Evolutionary conservation across 2,329 filamentous ascomycete genomes (phyloP).

Genomic region (Hymenoscyphus repandus): DNA sequence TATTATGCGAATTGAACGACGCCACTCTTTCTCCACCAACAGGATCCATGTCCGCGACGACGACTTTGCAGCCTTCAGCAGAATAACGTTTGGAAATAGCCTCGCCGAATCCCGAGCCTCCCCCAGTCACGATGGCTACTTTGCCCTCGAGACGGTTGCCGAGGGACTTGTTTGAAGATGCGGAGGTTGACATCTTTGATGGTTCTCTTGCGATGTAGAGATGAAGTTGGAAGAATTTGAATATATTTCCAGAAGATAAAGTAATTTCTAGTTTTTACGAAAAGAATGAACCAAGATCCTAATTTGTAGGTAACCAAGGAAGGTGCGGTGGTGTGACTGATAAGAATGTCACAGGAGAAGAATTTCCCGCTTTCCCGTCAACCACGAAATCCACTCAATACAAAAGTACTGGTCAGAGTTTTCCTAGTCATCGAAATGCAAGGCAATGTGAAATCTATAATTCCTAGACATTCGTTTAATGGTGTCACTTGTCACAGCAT

Average conservation of each 20-base stretch:
- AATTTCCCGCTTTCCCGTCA: too few species aligned
- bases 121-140: conserved; percentile 55
- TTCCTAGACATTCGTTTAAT: background rate
- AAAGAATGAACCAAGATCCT: background rate
- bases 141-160: conserved; percentile 42
- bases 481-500: background rate
- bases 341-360: too few species aligned
- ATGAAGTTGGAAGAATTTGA: background rate
- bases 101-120: conserved; percentile 58
- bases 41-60: conserved; percentile 57
- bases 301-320: too few species aligned
- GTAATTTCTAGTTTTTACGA: too few species aligned
- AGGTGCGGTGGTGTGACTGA: too few species aligned
- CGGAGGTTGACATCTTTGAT: conserved; percentile 10
- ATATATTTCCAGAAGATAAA: too few species aligned
- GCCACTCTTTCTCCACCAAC: conserved; percentile 46
- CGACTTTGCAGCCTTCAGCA: conserved; percentile 53
- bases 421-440: too few species aligned
- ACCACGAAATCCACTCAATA: too few species aligned
- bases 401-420: too few species aligned
- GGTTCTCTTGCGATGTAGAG: background rate
- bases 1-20: conserved; percentile 24
- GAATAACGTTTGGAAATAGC: conserved; percentile 56
- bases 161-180: conserved; percentile 11
- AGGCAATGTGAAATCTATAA: background rate